A percentile compares a stretch with the other conserved stretches of the same genome.
phyloP scores from a whole-genome alignment of 345 rosid species.

The Pistacia integerrima region DNA sequence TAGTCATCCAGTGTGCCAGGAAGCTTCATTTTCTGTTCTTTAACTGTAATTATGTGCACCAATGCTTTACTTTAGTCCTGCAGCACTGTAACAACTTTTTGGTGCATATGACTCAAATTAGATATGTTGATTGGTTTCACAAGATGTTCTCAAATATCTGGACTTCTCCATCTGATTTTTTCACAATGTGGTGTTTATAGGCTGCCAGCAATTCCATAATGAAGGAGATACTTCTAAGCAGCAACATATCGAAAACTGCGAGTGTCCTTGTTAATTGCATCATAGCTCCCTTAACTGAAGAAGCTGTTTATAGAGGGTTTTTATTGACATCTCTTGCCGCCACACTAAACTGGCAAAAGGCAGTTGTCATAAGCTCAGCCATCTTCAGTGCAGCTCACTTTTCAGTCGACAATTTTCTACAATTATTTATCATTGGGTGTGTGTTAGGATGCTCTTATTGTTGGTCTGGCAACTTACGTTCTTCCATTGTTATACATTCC shows the following conservation, averaged over 20 bases:
- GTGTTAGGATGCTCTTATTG: slow-evolving; percentile 69
- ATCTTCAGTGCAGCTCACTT: slow-evolving; percentile 82
- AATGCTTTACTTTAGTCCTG: background rate
- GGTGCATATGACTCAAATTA: too few relatives aligned
- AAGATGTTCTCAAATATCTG: background rate
- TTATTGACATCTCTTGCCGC: slow-evolving; percentile 63
- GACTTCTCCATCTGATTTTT: background rate
- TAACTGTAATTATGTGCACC: background rate
- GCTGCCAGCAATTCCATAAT: slow-evolving; percentile 46
- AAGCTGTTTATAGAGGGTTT: slow-evolving; percentile 80
- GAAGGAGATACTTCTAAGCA: slow-evolving; percentile 61
- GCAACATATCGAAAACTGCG: slow-evolving; percentile 50
- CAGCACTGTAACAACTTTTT: background rate
- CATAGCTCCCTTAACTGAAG: slow-evolving; percentile 72
- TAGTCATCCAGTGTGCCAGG: too few relatives aligned
- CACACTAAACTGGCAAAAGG: slow-evolving; percentile 59
- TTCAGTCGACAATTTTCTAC: slow-evolving; percentile 60
- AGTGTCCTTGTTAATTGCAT: slow-evolving; percentile 60
- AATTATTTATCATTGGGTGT: slow-evolving; percentile 69
- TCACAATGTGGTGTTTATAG: slow-evolving; percentile 28
- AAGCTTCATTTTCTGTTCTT: too few relatives aligned
- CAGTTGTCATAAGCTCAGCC: slow-evolving; percentile 59
- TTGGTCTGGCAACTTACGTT: slow-evolving; percentile 71
- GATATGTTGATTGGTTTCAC: background rate
- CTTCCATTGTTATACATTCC: slow-evolving; percentile 67